A percentile compares a stretch with the other conserved stretches of the same genome.
These are phyloP conservation scores for Mucor plumbeus DNA, from an alignment of 371 early-diverging fungal species.

Conservation along the genomic window DNA sequence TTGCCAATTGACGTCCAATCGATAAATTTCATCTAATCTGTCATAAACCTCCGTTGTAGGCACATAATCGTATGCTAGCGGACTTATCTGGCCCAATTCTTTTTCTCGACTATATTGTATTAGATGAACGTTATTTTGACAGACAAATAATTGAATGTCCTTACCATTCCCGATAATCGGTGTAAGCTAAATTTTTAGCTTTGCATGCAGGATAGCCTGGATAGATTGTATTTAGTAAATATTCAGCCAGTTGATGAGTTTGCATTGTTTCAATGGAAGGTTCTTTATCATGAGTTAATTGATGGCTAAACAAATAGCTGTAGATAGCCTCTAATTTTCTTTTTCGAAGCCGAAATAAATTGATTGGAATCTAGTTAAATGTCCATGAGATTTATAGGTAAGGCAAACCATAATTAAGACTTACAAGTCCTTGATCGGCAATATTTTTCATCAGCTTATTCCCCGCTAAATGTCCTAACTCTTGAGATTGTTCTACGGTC, in stretches of 20 bases:
- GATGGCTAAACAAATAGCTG: conserved; percentile 15
- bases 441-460: conserved; percentile 18
- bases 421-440: conserved; percentile 27
- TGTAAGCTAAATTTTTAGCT: conserved; percentile 30
- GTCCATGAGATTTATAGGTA: too few relatives aligned
- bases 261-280: conserved; percentile 18
- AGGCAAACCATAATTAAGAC: background rate
- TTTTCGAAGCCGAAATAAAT: conserved; percentile 30
- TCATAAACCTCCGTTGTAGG: conserved; percentile 34
- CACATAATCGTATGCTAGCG: conserved; percentile 31
- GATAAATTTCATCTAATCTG: conserved; percentile 25
- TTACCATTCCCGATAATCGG: conserved; percentile 34
- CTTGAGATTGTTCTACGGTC: conserved; percentile 24
- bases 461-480: conserved; percentile 26
- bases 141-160: background rate
- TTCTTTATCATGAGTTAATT: conserved; percentile 23
- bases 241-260: conserved; percentile 31
- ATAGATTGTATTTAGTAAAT: conserved; percentile 26
- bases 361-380: conserved; percentile 21
- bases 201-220: conserved; percentile 31
- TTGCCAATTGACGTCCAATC: conserved; percentile 25
- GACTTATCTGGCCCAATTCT: conserved; percentile 11
- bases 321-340: conserved; percentile 27
- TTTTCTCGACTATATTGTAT: conserved; percentile 20
- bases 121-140: background rate